A percentile compares a stretch with the other conserved stretches of the same genome.
phyloP scores from a whole-genome alignment of 2,329 filamentous ascomycete genomes.

The Neonectria neomacrospora region DNA sequence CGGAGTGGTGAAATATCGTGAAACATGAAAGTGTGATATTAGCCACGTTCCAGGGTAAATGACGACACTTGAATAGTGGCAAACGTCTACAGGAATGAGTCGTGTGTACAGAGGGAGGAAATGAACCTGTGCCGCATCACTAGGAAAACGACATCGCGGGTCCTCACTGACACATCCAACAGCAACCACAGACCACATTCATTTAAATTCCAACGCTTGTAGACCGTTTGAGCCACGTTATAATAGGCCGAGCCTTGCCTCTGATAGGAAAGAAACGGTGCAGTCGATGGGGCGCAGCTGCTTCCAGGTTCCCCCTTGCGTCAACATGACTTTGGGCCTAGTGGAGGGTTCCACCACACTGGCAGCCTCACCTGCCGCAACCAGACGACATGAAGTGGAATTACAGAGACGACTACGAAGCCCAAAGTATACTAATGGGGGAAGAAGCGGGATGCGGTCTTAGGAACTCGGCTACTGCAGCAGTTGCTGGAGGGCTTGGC shows the following conservation, averaged over 20 bases:
- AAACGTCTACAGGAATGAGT: not conserved
- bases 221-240: not conserved
- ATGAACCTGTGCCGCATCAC: not conserved
- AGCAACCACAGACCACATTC: not conserved
- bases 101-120: too few relatives aligned
- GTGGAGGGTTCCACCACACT: not conserved
- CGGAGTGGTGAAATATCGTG: not conserved
- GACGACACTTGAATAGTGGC: too few relatives aligned
- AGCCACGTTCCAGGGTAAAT: not conserved
- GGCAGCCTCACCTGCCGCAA: not conserved
- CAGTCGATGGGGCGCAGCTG: not conserved
- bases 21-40: not conserved
- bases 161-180: not conserved
- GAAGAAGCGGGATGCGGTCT: not conserved
- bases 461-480: not conserved
- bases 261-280: not conserved
- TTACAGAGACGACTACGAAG: not conserved
- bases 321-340: not conserved
- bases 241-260: not conserved
- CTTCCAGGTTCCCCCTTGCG: not conserved
- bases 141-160: not conserved
- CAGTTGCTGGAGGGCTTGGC: not conserved
- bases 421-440: not conserved
- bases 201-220: not conserved
- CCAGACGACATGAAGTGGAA: not conserved